A percentile compares a stretch with the other conserved stretches of the same genome.
Conservation (phyloP, 495 filamentous ascomycete genomes). For the Trichoderma virens region DNA sequence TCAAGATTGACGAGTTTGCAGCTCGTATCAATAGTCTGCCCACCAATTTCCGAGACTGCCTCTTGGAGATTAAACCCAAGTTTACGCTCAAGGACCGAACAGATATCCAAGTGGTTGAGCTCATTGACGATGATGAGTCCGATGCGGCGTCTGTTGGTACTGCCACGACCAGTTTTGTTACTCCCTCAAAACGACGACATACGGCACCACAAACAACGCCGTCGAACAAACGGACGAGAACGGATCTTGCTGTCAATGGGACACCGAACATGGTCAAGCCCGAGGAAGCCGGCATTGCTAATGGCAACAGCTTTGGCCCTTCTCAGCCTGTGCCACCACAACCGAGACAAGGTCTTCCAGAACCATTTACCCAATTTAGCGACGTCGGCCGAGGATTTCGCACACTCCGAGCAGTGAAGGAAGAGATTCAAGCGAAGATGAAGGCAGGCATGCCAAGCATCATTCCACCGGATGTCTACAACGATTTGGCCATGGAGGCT, state of each 20-base stretch:
- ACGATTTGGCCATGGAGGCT: constrained; percentile 29
- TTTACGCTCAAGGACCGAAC: constrained; percentile 29
- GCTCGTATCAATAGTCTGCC: constrained; percentile 24
- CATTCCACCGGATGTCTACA: constrained; percentile 33
- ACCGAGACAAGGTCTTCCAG: neutral
- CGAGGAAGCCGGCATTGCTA: neutral
- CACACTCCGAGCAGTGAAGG: constrained; percentile 28
- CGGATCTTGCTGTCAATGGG: neutral
- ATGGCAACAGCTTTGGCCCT: neutral
- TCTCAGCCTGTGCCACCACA: neutral
- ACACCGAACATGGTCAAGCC: constrained; percentile 2
- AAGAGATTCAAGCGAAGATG: constrained; percentile 27
- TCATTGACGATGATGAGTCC: constrained; percentile 17
- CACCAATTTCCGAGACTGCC: constrained; percentile 26
- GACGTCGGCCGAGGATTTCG: constrained; percentile 8
- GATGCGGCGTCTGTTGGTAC: constrained; percentile 15
- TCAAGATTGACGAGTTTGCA: constrained; percentile 27
- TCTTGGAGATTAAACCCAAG: constrained; percentile 35
- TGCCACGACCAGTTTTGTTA: constrained; percentile 12
- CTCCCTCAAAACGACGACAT: neutral
- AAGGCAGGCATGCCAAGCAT: constrained; percentile 37
- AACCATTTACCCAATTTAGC: neutral
- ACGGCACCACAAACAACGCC: neutral
- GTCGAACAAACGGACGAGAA: neutral
- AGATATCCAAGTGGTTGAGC: constrained; percentile 22